Base-by-base conservation (phyloP, 2,329 filamentous ascomycete species). In the Pseudohalonectria lignicola region DNA sequence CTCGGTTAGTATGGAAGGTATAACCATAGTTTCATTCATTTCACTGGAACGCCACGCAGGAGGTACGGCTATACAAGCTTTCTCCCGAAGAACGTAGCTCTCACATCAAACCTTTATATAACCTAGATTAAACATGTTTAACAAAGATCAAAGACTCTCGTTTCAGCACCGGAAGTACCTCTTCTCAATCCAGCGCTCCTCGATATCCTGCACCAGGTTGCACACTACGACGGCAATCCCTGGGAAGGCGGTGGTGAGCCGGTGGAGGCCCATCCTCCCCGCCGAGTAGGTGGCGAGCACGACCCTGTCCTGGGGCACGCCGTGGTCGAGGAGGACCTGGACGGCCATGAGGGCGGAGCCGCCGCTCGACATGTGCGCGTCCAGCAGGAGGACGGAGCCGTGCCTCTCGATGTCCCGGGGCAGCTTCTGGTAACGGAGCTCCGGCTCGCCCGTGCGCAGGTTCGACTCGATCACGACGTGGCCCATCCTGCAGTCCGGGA, bases 231-330 rank as follows among this genome's bases (percentile, higher is more conserved):
- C 82, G 37, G 80, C 82, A 35, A 96, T 80, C 4, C 81, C 79
- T 0, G 92, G 87, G 51, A 92, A 98, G 3, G 94, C 92, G 41
- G 81, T 86, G 43, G 86, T 83, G 50, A 98, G 63, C 45, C 92
- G 72, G 53, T 92, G 86, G 44, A 96, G 57, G 1, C 88, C 92
- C 49, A 85, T 76, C 46, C 79, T 79, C 8, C 90, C 90, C 4
- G 88, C 90, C 46, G 86, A 82, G 55, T 93, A 95, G 4, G 90
- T 94, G 29, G 94, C 88, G 55, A 96, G 81, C 25, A 95, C 85
- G 46, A 98, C 94, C 46, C 72, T 80, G 33, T 86, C 75, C 53
- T 92, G 80, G 5, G 76, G 64, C 6, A 96, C 88, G 10, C 92
- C 92, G 53, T 96, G 88, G 56, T 98, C 92, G 13, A 94, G 78